These are phyloP conservation scores for Allium cepa DNA, from an alignment of 106 monocot species.

Conservation along the genomic window DNA sequence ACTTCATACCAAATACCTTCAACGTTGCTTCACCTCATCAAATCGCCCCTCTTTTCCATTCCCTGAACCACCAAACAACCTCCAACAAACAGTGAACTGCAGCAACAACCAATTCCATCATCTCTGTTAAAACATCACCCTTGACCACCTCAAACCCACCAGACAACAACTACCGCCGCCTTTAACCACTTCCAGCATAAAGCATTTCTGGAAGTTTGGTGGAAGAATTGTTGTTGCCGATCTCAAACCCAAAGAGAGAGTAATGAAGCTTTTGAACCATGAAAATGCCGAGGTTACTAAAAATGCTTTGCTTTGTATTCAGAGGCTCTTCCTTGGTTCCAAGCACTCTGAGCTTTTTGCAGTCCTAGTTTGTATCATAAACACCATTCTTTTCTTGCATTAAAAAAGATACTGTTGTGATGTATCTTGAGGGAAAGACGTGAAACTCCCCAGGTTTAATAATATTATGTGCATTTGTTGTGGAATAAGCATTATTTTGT, in stretches of 20 bases:
- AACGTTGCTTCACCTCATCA: no score
- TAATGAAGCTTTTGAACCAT: constrained; percentile 97
- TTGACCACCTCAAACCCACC: no score
- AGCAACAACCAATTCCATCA: no score
- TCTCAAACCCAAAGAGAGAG: constrained; percentile 79
- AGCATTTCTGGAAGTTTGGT: no score
- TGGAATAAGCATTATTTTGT: not conserved
- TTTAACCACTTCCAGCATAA: no score
- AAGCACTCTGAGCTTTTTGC: constrained; percentile 93
- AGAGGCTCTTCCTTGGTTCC: constrained; percentile 94
- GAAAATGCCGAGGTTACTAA: constrained; percentile 88
- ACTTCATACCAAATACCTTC: no score
- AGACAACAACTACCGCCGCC: no score
- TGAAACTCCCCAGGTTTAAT: not conserved
- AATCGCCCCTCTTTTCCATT: no score
- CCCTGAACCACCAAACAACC: no score
- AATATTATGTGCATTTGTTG: not conserved
- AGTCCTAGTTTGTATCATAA: constrained; percentile 34
- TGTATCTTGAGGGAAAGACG: not conserved
- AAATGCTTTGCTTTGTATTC: constrained; percentile 77
- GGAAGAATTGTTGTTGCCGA: constrained; percentile 64
- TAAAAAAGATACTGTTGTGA: not conserved
- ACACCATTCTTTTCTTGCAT: not conserved
- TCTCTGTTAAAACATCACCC: no score
- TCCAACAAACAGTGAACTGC: no score